These are phyloP conservation scores for Boletellus ananiceps DNA, from an alignment of 768 basidiomycete species.

Conservation along the genomic window DNA sequence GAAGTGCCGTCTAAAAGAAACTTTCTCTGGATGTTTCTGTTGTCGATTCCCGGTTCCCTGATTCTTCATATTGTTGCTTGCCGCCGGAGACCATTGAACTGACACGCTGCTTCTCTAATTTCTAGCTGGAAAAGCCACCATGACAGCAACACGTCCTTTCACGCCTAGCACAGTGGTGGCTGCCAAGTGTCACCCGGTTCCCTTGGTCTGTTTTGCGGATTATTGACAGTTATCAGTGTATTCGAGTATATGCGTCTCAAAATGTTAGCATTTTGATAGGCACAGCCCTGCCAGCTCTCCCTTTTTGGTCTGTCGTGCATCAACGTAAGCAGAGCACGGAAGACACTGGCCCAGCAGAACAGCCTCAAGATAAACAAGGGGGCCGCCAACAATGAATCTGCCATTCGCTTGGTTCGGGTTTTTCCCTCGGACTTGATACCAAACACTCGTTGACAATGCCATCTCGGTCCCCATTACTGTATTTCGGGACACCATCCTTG, in stretches of 20 bases:
- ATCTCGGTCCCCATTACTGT: no score
- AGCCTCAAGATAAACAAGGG: neutral
- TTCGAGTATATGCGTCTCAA: constrained; percentile 2
- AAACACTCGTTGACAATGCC: no score
- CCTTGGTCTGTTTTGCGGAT: constrained; percentile 1
- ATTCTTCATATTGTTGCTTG: neutral
- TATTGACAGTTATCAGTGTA: constrained; percentile 12
- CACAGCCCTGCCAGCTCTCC: neutral
- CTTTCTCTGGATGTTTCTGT: constrained; percentile 19
- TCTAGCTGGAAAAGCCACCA: neutral
- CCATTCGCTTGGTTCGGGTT: neutral
- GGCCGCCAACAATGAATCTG: neutral
- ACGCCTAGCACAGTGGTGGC: neutral
- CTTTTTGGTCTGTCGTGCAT: neutral
- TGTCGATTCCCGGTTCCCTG: constrained; percentile 36
- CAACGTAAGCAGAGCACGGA: neutral
- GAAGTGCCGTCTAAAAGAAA: constrained; percentile 35
- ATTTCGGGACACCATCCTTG: no score
- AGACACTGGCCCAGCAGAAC: neutral
- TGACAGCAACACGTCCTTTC: neutral
- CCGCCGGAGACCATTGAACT: neutral
- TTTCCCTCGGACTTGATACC: no score
- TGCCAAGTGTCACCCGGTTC: neutral
- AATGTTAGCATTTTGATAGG: constrained; percentile 17
- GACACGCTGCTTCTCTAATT: neutral